Base-by-base conservation (phyloP, 345 rosid genomes). In the Draba incana region DNA sequence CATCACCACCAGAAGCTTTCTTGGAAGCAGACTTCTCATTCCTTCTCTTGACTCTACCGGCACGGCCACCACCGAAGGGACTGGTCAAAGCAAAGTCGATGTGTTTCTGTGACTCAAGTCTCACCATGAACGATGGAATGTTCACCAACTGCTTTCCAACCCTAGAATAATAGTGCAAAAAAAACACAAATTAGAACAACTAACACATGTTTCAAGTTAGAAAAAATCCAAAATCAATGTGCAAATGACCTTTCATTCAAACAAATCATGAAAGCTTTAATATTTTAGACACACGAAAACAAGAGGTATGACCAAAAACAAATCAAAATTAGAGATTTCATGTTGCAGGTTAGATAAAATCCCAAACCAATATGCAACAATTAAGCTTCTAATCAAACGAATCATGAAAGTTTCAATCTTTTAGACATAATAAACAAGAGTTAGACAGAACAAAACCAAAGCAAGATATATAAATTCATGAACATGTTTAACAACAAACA, bases 91-190 rank as follows among this genome's bases (percentile, higher is more conserved):
- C 83, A 84, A 86, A 86, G 68, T 86, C 92, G 2, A 86, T 83
- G 80, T 86, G 92, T 64, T 84, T 86, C 68, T 84, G 89, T 0
- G 92, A 84, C 38, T 86, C 92, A 28, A 86, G 75, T 71, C 88
- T 84, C 65, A 84, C 92, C 92, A 86, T 78, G 79, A 86, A 84
- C 0, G 89, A 86, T 8, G 89, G 89, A 44, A 86, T 81, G 78
- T 86, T 86, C 45, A 86, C 92, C 68, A 86, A 80, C 62, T 84
- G 89, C 79, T 85, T 84, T 30, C 89, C 92, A 75, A 86, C 92
- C 92, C 89, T 86, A 65, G 0, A 4, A 8, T 2, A 2, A 31
- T 0, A 66, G 1, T 6, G 20, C 0, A 15, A 41, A 0, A 3
- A 25, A 25, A 16, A 37, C 27, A 13, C 14, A 5, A 1, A 0